Evolutionary conservation across 2,329 filamentous ascomycete species (phyloP).

Genomic region (Akanthomyces uredinophilus): DNA sequence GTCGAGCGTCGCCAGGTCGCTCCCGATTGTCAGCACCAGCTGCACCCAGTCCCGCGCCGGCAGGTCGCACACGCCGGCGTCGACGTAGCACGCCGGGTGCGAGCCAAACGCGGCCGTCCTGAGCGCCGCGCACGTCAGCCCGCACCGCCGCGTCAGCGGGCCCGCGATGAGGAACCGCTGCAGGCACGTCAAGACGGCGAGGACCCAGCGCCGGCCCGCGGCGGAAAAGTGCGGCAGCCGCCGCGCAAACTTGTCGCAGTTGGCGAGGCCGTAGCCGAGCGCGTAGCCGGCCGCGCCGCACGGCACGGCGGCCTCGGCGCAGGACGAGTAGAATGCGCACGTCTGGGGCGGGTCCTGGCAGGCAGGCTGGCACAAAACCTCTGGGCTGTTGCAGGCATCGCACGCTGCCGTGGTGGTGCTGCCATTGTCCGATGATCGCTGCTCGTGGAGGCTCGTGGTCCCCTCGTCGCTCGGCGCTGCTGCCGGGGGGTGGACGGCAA

Average conservation of each 20-base stretch:
- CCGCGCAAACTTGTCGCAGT: conserved; percentile 4
- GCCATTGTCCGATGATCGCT: too few relatives aligned
- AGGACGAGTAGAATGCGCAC: conserved; percentile 4
- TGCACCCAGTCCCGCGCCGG: background rate
- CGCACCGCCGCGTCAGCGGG: background rate
- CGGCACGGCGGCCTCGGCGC: background rate
- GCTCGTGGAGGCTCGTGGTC: background rate
- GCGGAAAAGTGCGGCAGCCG: background rate
- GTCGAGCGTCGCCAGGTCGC: background rate
- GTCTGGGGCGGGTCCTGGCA: conserved; percentile 6
- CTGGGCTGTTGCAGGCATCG: background rate
- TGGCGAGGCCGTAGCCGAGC: conserved; percentile 4
- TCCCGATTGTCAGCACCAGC: conserved; percentile 4
- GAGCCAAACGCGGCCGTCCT: conserved; percentile 2
- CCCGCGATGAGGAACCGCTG: conserved; percentile 5
- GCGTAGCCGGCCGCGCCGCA: conserved; percentile 2
- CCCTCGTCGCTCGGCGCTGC: too few relatives aligned
- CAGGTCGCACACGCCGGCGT: conserved; percentile 6
- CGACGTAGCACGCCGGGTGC: conserved; percentile 3
- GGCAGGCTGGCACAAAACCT: background rate
- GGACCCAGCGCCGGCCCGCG: background rate
- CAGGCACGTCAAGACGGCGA: conserved; percentile 5
- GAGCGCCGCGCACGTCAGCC: background rate
- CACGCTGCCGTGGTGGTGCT: background rate
- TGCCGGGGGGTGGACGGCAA: too few relatives aligned